Evolutionary conservation across 192 early-diverging fungal genomes (phyloP), one percentile per base, ranked within the genome.

Genomic region (Coemansia sp.): DNA sequence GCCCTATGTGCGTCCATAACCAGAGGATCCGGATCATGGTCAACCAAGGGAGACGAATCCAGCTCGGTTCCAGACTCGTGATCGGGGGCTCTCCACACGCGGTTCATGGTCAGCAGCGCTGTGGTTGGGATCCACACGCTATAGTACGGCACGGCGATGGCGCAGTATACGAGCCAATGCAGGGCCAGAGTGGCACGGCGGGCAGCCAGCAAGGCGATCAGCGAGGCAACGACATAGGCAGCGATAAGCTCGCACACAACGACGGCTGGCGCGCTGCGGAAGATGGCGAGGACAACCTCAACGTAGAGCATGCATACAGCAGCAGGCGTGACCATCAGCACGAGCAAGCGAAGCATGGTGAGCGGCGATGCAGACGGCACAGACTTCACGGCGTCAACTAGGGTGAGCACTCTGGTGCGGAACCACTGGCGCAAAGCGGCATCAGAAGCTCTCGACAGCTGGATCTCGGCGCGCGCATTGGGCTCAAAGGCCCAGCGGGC

Each of bases 231-330:
- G 19, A 83, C 50, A 13, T 77, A 77, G 41, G 60, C 80, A n/a
- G 68, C 80, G 3, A 73, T 83, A 37, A 83, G 68, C 69, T 83
- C 80, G 11, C 75, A 77, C 34, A 83, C 80, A 5, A 83, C 80
- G 29, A 83, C 73, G 6, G 80, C 75, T 2, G 80, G 80, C 40
- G 66, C 77, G 72, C 77, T 70, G 67, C 75, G 72, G 71, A 83
- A 83, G 31, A 73, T 66, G 54, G 80, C 73, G 31, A 83, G 77
- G 31, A 83, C 75, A 19, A 83, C 67, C 66, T 83, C 80, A 24
- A 83, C 60, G 37, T 83, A 83, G 65, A 83, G 69, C 80, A 83
- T 83, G 75, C 74, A 74, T n/a, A 75, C 27, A 4, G 80, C 80
- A 3, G 80, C 75, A 0, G 80, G 80, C 19, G 68, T 63, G 19